A percentile compares a stretch with the other conserved stretches of the same genome.
Evolutionary conservation across 1,284 basidiomycete species (phyloP).

Genomic region (Inonotus obliquus): DNA sequence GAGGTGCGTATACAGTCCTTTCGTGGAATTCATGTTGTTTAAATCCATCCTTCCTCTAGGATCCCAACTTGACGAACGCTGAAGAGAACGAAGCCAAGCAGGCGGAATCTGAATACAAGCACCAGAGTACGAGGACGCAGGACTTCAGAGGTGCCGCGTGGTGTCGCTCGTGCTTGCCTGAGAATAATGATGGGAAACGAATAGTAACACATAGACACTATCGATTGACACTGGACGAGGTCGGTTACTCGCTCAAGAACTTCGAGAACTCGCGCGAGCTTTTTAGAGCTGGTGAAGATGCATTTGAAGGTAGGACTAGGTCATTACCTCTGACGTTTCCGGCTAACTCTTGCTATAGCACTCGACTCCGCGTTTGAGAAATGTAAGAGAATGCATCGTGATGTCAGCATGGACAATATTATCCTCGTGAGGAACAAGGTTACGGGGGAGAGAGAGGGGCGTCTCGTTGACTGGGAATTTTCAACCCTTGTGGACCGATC

Average conservation of each 20-base stretch:
- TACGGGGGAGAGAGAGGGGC: slow-evolving; percentile 20
- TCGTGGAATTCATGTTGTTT: not conserved
- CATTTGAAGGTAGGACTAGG: not conserved
- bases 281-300: slow-evolving; percentile 3
- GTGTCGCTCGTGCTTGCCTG: slow-evolving; percentile 11
- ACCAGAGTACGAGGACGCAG: not conserved
- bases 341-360: slow-evolving; percentile 22
- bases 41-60: not conserved
- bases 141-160: slow-evolving; percentile 4
- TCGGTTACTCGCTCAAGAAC: slow-evolving; percentile 15
- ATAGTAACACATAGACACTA: slow-evolving; percentile 18
- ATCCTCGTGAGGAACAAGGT: slow-evolving; percentile 20
- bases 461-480: slow-evolving; percentile 35
- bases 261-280: slow-evolving; percentile 18
- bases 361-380: slow-evolving; percentile 26
- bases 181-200: not conserved
- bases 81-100: not conserved
- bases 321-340: not conserved
- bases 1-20: not conserved
- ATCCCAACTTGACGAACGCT: not conserved
- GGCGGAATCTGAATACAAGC: not conserved
- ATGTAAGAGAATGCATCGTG: slow-evolving; percentile 29
- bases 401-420: slow-evolving; percentile 33
- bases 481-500: slow-evolving; percentile 14
- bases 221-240: slow-evolving; percentile 18